Evolutionary conservation across 2,329 filamentous ascomycete species (phyloP), one percentile per base, ranked within the genome.

Genomic region (Nannizzia gypsea): DNA sequence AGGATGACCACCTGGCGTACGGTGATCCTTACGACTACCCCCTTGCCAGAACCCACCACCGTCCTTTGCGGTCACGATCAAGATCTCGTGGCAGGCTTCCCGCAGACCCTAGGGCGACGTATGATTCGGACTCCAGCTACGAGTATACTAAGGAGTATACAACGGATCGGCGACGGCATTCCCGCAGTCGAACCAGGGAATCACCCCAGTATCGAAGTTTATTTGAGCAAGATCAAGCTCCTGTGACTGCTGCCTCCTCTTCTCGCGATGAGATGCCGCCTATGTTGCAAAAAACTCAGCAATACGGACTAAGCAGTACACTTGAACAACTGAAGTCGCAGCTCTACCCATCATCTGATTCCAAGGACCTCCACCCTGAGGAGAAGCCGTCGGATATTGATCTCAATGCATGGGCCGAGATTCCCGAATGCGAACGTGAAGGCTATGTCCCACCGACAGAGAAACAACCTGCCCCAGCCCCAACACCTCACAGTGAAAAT

Each of bases 401-500:
- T 40, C 56, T 58, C 28, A 28, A 63, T 6, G 69, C 72, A 48
- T 75, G 73, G 73, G 70, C 71, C 20, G 64, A 72, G 20, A 66
- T 76, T 9, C 73, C 73, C 2, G 72, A 73, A 57, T 72, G 72
- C 56, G 72, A 74, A 64, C 70, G 70, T 24, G 73, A 74, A 13
- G 73, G 72, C 1, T 76, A 72, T 60, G 69, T 76, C n/a, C 73
- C 74, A 34, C 73, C 73, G 11, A 17, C 59, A 55, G 38, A 62
- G 58, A 28, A 60, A 48, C 36, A 28, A 28, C 13, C 36, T 34
- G 17, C 38, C 36, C 17, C 24, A 17, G 9, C 28, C 31, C 40
- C 44, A 0, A 34, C 17, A 13, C n/a, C 8, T 8, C 11, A 31
- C n/a, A 26, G 6, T 13, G 6, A 17, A 9, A 50, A 17, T 22